Percentiles rank a stretch among this genome's conserved stretches.
These are phyloP conservation scores for Helenozyma baotianmanensis DNA, from an alignment of 805 yeast genomes.

Conservation along the genomic window DNA sequence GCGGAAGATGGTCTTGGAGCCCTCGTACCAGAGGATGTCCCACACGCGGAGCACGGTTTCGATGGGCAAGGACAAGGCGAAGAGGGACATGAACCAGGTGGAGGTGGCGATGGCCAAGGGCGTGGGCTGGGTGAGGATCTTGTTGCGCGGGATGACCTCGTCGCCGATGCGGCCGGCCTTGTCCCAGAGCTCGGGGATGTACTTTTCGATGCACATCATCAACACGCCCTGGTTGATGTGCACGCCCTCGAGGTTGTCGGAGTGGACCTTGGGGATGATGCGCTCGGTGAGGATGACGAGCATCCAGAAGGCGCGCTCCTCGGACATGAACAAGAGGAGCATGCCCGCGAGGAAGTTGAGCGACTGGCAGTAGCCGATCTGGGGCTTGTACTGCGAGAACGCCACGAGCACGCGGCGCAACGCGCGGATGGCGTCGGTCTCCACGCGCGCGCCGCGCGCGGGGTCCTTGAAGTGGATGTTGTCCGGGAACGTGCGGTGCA, in stretches of 20 bases:
- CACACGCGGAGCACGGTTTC: constrained; percentile 86
- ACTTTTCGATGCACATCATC: constrained; percentile 80
- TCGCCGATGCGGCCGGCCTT: constrained; percentile 38
- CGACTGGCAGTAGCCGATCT: constrained; percentile 94
- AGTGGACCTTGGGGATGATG: constrained; percentile 88
- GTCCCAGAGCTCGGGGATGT: constrained; percentile 77
- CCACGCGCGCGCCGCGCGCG: constrained; percentile 22
- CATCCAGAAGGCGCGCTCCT: constrained; percentile 94
- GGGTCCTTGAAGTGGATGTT: constrained; percentile 64
- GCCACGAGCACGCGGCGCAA: constrained; percentile 78
- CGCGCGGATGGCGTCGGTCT: constrained; percentile 62
- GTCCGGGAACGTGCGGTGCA: constrained; percentile 93
- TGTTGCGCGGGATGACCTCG: constrained; percentile 37
- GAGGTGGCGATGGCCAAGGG: constrained; percentile 92
- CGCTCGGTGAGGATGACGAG: constrained; percentile 81
- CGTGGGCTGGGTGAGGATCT: constrained; percentile 71
- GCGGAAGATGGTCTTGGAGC: constrained; percentile 79
- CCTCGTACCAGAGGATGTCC: constrained; percentile 94
- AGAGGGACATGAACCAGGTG: constrained; percentile 98
- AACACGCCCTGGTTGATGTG: constrained; percentile 92
- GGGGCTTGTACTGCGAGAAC: constrained; percentile 81
- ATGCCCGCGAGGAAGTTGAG: constrained; percentile 89
- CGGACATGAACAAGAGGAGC: constrained; percentile 77
- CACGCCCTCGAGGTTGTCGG: constrained; percentile 86
- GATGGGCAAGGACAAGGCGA: constrained; percentile 83